These are phyloP conservation scores for Xylaria cubensis DNA, from an alignment of 495 filamentous ascomycete species.

Conservation along the genomic window DNA sequence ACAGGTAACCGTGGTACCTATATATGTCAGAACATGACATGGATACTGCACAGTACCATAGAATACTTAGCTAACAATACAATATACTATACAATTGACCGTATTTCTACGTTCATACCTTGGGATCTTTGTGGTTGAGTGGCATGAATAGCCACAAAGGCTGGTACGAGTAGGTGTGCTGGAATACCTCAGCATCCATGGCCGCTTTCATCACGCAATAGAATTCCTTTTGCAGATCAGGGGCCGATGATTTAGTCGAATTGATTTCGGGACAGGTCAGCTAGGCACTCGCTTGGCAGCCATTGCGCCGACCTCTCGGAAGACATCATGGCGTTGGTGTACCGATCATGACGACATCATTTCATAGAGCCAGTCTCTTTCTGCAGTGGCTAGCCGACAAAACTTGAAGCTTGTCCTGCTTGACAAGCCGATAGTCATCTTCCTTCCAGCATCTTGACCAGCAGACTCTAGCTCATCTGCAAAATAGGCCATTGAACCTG, in stretches of 20 bases:
- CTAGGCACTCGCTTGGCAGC: not conserved
- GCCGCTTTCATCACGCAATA: not conserved
- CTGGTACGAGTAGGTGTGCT: too few relatives aligned
- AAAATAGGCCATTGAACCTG: not conserved
- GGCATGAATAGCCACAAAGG: too few relatives aligned
- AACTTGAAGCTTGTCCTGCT: not conserved
- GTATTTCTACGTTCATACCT: too few relatives aligned
- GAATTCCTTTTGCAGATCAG: not conserved
- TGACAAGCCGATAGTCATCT: constrained; percentile 1
- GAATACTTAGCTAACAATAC: not conserved
- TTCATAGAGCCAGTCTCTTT: not conserved
- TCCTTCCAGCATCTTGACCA: not conserved
- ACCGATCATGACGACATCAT: constrained; percentile 22
- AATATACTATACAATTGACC: not conserved
- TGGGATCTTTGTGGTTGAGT: too few relatives aligned
- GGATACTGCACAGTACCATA: too few relatives aligned
- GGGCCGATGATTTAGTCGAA: too few relatives aligned
- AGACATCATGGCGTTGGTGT: constrained; percentile 3
- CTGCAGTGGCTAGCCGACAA: not conserved
- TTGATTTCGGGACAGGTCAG: not conserved
- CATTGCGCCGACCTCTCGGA: not conserved
- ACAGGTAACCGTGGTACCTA: too few relatives aligned
- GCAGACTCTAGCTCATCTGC: not conserved
- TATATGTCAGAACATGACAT: too few relatives aligned
- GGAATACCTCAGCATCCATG: not conserved